These are phyloP conservation scores for Abrus precatorius DNA, from an alignment of 306 rosid genomes.

Conservation along the genomic window DNA sequence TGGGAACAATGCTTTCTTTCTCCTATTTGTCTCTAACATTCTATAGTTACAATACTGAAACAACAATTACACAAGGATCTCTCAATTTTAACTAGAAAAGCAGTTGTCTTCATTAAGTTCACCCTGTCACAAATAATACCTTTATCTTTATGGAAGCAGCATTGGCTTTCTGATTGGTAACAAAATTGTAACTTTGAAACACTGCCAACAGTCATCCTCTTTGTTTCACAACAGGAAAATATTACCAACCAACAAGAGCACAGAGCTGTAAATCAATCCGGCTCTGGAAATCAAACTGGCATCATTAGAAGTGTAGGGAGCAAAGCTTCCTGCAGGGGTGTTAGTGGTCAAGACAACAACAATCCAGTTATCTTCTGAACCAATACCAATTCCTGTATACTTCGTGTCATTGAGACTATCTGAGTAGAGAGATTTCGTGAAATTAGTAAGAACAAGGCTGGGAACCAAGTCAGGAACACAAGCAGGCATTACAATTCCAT, in stretches of 20 bases:
- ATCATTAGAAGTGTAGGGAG: conserved; percentile 47
- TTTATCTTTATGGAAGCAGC: conserved; percentile 10
- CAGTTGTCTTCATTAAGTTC: conserved; percentile 20
- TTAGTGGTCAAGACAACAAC: conserved; percentile 79
- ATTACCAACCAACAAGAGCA: conserved; percentile 59
- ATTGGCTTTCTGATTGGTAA: conserved; percentile 29
- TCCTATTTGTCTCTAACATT: conserved; percentile 33
- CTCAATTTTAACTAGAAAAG: conserved; percentile 32
- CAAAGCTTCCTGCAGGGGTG: conserved; percentile 80
- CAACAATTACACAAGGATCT: conserved; percentile 41
- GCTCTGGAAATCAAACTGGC: conserved; percentile 57
- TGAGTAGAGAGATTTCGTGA: conserved; percentile 83
- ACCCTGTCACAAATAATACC: conserved; percentile 24
- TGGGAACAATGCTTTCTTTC: conserved; percentile 32
- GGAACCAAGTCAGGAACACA: conserved; percentile 77
- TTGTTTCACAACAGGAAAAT: conserved; percentile 59
- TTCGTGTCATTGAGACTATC: conserved; percentile 72
- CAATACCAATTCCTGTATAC: conserved; percentile 78
- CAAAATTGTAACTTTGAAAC: conserved; percentile 47
- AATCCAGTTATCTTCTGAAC: conserved; percentile 82
- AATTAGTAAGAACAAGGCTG: conserved; percentile 74
- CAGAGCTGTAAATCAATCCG: conserved; percentile 54
- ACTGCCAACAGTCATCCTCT: conserved; percentile 42
- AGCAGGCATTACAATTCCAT: conserved; percentile 80
- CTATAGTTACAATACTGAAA: conserved; percentile 26